Evolutionary conservation across 2,329 filamentous ascomycete species (phyloP), one percentile per base, ranked within the genome.

Genomic region (Magnaporthiopsis poae): DNA sequence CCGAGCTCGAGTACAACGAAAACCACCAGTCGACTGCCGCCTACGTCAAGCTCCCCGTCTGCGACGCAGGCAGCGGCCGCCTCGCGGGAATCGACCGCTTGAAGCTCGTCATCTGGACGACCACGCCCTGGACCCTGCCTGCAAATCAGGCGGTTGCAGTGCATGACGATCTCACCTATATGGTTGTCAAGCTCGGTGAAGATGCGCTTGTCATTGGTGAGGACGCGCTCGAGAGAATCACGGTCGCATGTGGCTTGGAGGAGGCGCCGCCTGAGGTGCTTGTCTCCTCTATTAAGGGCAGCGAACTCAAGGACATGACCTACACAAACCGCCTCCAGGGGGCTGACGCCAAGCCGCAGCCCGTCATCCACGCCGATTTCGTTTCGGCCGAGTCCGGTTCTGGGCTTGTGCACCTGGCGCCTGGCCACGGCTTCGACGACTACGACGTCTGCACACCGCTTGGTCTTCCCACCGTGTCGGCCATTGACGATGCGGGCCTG

Each of bases 351-450:
- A 77, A 80, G 8, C 71, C 78, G 0, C 90, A 92, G 69, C 87
- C 87, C 0, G 81, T 99, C 35, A 85, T 98, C 62, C 86, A 91
- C 69, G 95, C 92, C 2, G 88, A 92, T 68, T 98, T 97, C 73
- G 95, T 99, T 15, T 91, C 92, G 2, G 87, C 90, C 0, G 87
- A 90, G 33, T 96, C 94, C n/a, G 95, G 95, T 64, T 92, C 94
- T 31, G 95, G 95, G 13, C 81, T 99, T n/a, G 95, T 99, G 39
- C 95, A 99, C 75, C 84, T 92, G 70, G 95, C 95, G 2, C 94
- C 95, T 8, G 95, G 95, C 3, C 95, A 99, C 74, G 95, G 95
- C 61, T 95, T 96, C 81, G 95, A 99, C 59, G 95, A 99, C 75
- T 99, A 98, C 74, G 87, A 94, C 68, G 86, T 89, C 5, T 96